Conservation (phyloP, 2,329 filamentous ascomycete species). For the Bipolaris bicolor region DNA sequence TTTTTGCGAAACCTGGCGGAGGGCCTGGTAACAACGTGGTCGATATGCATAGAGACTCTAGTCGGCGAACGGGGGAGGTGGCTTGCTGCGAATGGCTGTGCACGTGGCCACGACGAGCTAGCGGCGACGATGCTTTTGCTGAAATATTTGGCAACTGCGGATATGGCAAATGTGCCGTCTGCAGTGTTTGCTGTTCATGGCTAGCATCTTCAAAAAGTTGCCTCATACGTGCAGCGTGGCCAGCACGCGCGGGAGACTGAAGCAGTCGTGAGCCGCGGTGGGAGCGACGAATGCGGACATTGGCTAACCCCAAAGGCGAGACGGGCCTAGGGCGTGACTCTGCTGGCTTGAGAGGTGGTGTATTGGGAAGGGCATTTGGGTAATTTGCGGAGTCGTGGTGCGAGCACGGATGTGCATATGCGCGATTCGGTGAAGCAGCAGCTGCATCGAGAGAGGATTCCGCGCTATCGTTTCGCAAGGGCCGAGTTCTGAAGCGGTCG, state of each 20-base stretch:
- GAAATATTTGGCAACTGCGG: conserved; percentile 37
- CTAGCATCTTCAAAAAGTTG: conserved; percentile 36
- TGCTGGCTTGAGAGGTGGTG: not conserved
- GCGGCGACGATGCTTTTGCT: conserved; percentile 15
- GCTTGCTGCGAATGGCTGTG: not conserved
- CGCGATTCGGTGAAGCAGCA: conserved; percentile 1
- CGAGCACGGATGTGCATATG: not conserved
- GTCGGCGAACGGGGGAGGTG: not conserved
- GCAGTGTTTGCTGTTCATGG: conserved; percentile 5
- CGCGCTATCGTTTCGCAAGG: not conserved
- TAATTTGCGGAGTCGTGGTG: conserved; percentile 1
- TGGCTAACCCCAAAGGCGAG: conserved; percentile 22
- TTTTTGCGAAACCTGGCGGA: not conserved
- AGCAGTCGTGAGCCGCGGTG: conserved; percentile 26
- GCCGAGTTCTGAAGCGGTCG: conserved; percentile 1
- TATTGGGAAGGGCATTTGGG: not conserved
- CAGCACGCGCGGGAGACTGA: conserved; percentile 39
- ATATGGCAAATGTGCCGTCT: conserved; percentile 14
- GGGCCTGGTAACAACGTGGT: not conserved
- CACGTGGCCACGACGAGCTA: not conserved
- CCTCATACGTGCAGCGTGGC: conserved; percentile 36
- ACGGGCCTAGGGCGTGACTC: not conserved
- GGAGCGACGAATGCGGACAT: conserved; percentile 33
- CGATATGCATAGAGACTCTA: conserved; percentile 10
- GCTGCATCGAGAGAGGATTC: conserved; percentile 8